Evolutionary conservation across 257 asterid species (phyloP).

Genomic region (Fraxinus americana): DNA sequence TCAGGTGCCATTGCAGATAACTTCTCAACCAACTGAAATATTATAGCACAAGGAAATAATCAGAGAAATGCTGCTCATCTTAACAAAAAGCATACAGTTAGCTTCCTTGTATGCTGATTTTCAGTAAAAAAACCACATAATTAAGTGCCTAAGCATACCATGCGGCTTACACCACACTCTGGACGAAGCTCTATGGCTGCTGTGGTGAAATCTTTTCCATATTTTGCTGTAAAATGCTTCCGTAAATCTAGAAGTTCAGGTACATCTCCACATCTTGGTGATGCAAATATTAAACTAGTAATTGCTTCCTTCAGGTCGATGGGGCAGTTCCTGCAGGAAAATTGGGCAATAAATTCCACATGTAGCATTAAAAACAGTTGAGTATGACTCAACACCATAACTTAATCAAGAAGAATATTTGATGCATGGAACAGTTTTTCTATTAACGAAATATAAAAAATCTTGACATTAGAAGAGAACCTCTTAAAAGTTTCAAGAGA

Average conservation of each 20-base stretch:
- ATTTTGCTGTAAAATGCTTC: constrained; percentile 79
- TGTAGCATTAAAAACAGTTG: constrained; percentile 14
- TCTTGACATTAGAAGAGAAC: neutral
- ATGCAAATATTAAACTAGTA: constrained; percentile 80
- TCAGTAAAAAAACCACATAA: constrained; percentile 9
- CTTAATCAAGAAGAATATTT: neutral
- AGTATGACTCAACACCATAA: neutral
- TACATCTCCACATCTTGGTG: constrained; percentile 96
- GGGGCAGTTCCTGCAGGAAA: constrained; percentile 74
- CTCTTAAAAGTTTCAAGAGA: neutral
- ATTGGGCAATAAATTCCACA: constrained; percentile 24
- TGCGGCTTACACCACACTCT: constrained; percentile 86
- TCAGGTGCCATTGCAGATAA: constrained; percentile 87
- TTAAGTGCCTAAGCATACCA: constrained; percentile 52
- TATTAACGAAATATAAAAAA: too few species aligned
- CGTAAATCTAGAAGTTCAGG: constrained; percentile 81
- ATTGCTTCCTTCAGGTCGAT: constrained; percentile 95
- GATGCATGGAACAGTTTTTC: neutral
- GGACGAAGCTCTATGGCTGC: constrained; percentile 94
- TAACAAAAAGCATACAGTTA: neutral
- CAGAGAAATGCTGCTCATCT: constrained; percentile 23
- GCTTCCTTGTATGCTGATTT: constrained; percentile 5
- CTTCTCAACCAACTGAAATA: constrained; percentile 81
- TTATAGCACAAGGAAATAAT: constrained; percentile 25
- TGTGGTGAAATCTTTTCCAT: constrained; percentile 82